Base-by-base conservation (phyloP, 1,284 basidiomycete species). In the Golubevia sp. region DNA sequence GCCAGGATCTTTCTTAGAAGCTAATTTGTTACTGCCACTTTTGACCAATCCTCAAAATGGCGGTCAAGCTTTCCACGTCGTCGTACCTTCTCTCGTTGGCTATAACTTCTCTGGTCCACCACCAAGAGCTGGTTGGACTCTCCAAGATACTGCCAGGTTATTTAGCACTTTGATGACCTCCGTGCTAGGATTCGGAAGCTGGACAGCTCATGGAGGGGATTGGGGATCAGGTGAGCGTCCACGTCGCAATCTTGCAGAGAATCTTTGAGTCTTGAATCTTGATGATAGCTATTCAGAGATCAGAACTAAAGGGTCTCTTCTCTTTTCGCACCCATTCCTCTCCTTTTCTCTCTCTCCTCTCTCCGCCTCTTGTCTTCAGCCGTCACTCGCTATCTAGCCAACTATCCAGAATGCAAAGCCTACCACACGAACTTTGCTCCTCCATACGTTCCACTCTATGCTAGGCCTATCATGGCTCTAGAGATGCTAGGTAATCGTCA, bases 31-130 rank as follows among this genome's bases (percentile, higher is more conserved):
- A 48, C 60, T 69, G 1, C 38, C 56, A 2, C 61, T 60, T 59
- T 62, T 76, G 4, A 55, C 38, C 30, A 11, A 26, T 15, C 25
- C 63, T 51, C 55, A 63, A 15, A 64, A 61, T n/a, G 38, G 44
- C 13, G 48, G 61, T 2, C 72, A 69, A 2, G 62, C 70, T 1
- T 76, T 77, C 50, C 64, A 77, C 49, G 74, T 77, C 50, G 62
- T 76, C n/a, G 70, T 72, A 8, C 75, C 75, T n/a, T 76, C 74
- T 13, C 50, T 77, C 21, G 68, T 70, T n/a, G 75, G 75, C 2
- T 77, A 64, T 50, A 71, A 66, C 7, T 60, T 77, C 8, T 76
- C 73, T 8, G 62, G 61, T 13, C 61, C 57, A 2, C 73, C 73
- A 0, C 59, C 66, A 0, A 60, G 62, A 21, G 67, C 70, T 18